A percentile compares a stretch with the other conserved stretches of the same genome.
phyloP scores from a whole-genome alignment of 768 basidiomycete genomes.

The Porpolomopsis calyptriformis region DNA sequence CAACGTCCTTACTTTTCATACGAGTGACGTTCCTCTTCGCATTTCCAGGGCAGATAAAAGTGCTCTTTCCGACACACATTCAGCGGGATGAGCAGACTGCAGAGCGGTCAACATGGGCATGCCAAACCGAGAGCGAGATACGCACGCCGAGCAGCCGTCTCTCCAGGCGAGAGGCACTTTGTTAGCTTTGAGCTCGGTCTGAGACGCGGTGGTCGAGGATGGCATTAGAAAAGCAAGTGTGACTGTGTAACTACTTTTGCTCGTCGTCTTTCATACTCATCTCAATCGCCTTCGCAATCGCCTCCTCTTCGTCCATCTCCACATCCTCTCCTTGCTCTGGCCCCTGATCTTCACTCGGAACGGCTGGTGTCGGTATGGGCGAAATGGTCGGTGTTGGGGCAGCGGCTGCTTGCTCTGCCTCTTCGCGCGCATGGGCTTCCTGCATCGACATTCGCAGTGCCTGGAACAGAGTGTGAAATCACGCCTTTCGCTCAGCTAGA shows the following conservation, averaged over 20 bases:
- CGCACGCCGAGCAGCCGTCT: slow-evolving; percentile 87
- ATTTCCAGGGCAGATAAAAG: slow-evolving; percentile 84
- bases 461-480: slow-evolving; percentile 27
- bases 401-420: slow-evolving; percentile 34
- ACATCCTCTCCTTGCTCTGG: slow-evolving; percentile 50
- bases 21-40: slow-evolving; percentile 75
- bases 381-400: slow-evolving; percentile 20
- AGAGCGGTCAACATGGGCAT: slow-evolving; percentile 3
- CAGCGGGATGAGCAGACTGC: slow-evolving; percentile 74
- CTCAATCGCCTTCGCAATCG: slow-evolving; percentile 81
- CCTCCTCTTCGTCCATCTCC: slow-evolving; percentile 75
- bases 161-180: slow-evolving; percentile 75
- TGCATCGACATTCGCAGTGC: slow-evolving; percentile 96
- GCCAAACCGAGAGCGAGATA: slow-evolving; percentile 11
- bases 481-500: not conserved
- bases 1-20: slow-evolving; percentile 63
- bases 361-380: slow-evolving; percentile 40
- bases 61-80: slow-evolving; percentile 77
- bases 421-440: slow-evolving; percentile 77
- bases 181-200: slow-evolving; percentile 66
- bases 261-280: slow-evolving; percentile 80
- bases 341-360: slow-evolving; percentile 75
- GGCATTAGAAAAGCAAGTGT: not conserved
- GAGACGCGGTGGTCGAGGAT: slow-evolving; percentile 53
- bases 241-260: slow-evolving; percentile 13